A percentile compares a stretch with the other conserved stretches of the same genome.
phyloP scores from a whole-genome alignment of 106 monocot species.

The Allium sativum region DNA sequence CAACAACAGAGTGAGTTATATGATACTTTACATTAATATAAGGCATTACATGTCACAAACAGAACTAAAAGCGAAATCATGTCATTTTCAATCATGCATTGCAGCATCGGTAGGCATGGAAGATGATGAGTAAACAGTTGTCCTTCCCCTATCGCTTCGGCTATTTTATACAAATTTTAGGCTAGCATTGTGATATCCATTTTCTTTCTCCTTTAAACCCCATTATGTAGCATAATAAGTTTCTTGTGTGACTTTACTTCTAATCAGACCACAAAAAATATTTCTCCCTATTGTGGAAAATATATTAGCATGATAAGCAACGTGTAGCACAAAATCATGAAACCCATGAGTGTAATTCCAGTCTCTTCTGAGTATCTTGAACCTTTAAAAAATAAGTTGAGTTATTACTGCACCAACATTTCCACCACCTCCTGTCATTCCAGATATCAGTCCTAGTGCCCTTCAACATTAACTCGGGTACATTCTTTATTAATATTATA shows the following conservation, averaged over 20 bases:
- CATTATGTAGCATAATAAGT: slow-evolving; percentile 66
- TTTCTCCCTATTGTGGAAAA: slow-evolving; percentile 52
- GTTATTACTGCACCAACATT: slow-evolving; percentile 65
- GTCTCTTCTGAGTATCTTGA: slow-evolving; percentile 39
- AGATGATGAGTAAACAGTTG: not conserved
- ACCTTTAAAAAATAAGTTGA: slow-evolving; percentile 60
- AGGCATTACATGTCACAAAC: too few species aligned
- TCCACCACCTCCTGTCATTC: slow-evolving; percentile 79
- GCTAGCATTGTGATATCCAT: slow-evolving; percentile 25
- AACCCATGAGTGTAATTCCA: slow-evolving; percentile 68
- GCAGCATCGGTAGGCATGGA: too few species aligned
- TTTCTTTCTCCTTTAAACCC: slow-evolving; percentile 40
- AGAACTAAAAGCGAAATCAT: too few species aligned
- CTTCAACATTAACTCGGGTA: too few species aligned
- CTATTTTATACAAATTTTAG: slow-evolving; percentile 70
- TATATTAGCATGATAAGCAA: slow-evolving; percentile 15
- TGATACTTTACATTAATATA: too few species aligned
- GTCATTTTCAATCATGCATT: too few species aligned
- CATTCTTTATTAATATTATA: too few species aligned
- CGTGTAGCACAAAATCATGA: slow-evolving; percentile 41
- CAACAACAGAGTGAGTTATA: too few species aligned
- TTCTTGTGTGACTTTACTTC: slow-evolving; percentile 9
- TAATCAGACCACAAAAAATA: slow-evolving; percentile 16
- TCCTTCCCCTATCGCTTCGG: slow-evolving; percentile 42
- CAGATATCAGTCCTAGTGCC: slow-evolving; percentile 55